Evolutionary conservation across 2,329 filamentous ascomycete genomes (phyloP).

Genomic region (Passalora sequoiae): DNA sequence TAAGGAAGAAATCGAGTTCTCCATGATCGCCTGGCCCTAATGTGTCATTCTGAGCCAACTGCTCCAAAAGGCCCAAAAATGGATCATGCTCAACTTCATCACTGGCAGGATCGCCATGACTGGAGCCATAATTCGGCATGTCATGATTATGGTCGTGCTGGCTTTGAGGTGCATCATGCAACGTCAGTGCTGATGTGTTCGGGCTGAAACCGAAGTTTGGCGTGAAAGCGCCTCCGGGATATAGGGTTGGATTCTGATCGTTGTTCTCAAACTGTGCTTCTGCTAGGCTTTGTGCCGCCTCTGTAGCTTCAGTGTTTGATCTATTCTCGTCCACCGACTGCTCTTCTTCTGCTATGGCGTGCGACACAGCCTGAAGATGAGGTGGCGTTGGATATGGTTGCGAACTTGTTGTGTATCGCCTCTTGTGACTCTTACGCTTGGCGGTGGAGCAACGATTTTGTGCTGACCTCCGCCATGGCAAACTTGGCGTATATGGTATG

Average conservation of each 20-base stretch:
- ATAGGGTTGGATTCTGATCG: conserved; percentile 22
- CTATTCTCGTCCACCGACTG: neutral
- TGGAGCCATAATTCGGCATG: conserved; percentile 24
- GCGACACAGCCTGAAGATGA: conserved; percentile 5
- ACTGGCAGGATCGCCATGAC: conserved; percentile 29
- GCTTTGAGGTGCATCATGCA: conserved; percentile 8
- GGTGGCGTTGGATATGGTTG: conserved; percentile 23
- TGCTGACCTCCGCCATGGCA: conserved; percentile 8
- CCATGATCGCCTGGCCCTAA: conserved; percentile 58
- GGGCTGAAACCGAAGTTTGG: conserved; percentile 37
- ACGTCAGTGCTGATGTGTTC: conserved; percentile 15
- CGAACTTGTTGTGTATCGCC: conserved; percentile 22
- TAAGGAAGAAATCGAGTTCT: conserved; percentile 73
- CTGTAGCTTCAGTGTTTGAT: conserved; percentile 8
- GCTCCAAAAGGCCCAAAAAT: conserved; percentile 72
- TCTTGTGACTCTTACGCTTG: conserved; percentile 19
- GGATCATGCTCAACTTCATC: conserved; percentile 62
- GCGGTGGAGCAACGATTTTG: conserved; percentile 3
- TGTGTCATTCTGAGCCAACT: conserved; percentile 76
- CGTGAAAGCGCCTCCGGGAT: conserved; percentile 37
- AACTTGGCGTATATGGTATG: conserved; percentile 5
- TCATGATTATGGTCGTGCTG: conserved; percentile 35
- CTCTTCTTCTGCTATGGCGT: conserved; percentile 12
- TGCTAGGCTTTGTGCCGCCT: conserved; percentile 1
- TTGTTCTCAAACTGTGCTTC: neutral